Evolutionary conservation across 768 basidiomycete species (phyloP).

Genomic region (Agrocybe pediades): DNA sequence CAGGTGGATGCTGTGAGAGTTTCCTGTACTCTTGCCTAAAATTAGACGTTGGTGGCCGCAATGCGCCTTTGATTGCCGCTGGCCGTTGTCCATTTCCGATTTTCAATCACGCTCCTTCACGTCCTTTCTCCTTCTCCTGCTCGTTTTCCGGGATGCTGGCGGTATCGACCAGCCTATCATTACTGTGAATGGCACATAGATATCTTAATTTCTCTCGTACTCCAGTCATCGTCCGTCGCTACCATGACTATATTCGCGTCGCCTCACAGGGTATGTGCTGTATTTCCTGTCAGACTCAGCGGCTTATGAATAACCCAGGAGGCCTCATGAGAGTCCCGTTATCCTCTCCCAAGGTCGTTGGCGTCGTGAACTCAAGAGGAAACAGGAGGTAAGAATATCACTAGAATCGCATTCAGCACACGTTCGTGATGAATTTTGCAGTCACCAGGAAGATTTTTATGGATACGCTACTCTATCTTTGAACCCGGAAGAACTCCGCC

Average conservation of each 20-base stretch:
- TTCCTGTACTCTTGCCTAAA: too few relatives aligned
- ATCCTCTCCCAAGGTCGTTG: conserved; percentile 76
- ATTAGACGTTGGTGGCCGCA: too few relatives aligned
- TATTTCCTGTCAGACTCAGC: neutral
- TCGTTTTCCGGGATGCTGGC: conserved; percentile 19
- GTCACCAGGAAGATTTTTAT: conserved; percentile 90
- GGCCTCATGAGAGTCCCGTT: conserved; percentile 71
- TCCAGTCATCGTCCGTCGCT: conserved; percentile 26
- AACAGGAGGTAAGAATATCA: conserved; percentile 56
- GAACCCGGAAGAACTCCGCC: conserved; percentile 70
- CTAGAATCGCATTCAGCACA: neutral
- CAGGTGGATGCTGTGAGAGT: too few relatives aligned
- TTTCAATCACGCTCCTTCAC: too few relatives aligned
- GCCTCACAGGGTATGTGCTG: conserved; percentile 32
- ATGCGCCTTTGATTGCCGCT: neutral
- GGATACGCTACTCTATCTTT: conserved; percentile 76
- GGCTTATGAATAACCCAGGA: conserved; percentile 36
- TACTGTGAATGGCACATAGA: conserved; percentile 26
- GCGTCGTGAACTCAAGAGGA: conserved; percentile 74
- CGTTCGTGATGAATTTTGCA: conserved; percentile 29
- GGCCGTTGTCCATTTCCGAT: too few relatives aligned
- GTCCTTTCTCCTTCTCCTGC: conserved; percentile 8
- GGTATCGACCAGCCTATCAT: conserved; percentile 6
- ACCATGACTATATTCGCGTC: conserved; percentile 76
- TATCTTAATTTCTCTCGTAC: conserved; percentile 14